Evolutionary conservation across 2,329 filamentous ascomycete genomes (phyloP).

Genomic region (Drechmeria coniospora): DNA sequence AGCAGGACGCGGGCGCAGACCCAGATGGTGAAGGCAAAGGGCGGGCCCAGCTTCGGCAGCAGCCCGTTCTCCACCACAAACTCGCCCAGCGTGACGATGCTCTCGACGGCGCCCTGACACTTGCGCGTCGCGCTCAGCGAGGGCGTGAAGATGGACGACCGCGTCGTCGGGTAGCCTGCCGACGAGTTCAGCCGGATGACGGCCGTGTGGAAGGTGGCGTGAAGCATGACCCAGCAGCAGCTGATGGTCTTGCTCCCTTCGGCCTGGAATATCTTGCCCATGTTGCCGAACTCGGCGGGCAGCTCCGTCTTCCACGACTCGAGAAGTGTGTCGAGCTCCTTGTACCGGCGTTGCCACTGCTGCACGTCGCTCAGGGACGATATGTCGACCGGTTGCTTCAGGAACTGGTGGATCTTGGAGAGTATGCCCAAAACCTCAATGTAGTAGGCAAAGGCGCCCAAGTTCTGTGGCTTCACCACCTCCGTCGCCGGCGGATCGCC

Average conservation of each 20-base stretch:
- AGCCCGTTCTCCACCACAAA: conserved; percentile 64
- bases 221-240: conserved; percentile 80
- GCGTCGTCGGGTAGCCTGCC: conserved; percentile 78
- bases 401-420: conserved; percentile 73
- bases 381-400: conserved; percentile 83
- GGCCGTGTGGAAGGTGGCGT: conserved; percentile 78
- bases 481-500: conserved; percentile 40
- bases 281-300: conserved; percentile 71
- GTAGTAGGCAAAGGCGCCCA: conserved; percentile 81
- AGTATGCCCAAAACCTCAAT: conserved; percentile 80
- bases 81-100: conserved; percentile 62
- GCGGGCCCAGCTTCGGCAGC: conserved; percentile 68
- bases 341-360: conserved; percentile 76
- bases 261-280: conserved; percentile 58
- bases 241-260: conserved; percentile 53
- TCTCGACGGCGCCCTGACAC: conserved; percentile 70
- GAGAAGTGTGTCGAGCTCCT: conserved; percentile 66
- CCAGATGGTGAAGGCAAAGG: conserved; percentile 87
- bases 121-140: conserved; percentile 74
- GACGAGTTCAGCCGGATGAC: conserved; percentile 85
- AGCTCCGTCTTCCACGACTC: conserved; percentile 73
- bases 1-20: conserved; percentile 75
- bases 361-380: conserved; percentile 72
- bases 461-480: conserved; percentile 58
- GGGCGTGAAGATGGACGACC: conserved; percentile 77